These are phyloP conservation scores for Lepiota brunneoincarnata DNA, from an alignment of 768 basidiomycete genomes.

Conservation along the genomic window DNA sequence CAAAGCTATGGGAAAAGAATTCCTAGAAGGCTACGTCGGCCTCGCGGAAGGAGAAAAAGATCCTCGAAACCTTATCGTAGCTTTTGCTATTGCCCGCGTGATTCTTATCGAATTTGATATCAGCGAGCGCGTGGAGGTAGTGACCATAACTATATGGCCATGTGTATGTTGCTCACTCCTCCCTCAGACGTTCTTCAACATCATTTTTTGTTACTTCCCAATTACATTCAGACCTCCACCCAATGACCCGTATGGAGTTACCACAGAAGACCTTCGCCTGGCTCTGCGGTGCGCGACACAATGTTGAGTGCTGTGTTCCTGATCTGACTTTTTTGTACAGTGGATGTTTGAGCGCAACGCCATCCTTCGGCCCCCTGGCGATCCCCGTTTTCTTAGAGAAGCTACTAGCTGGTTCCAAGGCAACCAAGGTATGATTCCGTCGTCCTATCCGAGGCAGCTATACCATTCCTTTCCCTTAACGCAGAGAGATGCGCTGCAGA, in stretches of 20 bases:
- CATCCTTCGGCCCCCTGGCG: conserved; percentile 79
- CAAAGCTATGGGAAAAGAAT: conserved; percentile 67
- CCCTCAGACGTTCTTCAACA: conserved; percentile 81
- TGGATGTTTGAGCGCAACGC: conserved; percentile 72
- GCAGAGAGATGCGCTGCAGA: conserved; percentile 83
- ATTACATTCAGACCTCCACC: conserved; percentile 95
- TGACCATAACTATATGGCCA: conserved; percentile 15
- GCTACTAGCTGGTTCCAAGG: conserved; percentile 74
- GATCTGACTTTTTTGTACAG: conserved; percentile 30
- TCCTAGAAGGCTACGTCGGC: conserved; percentile 70
- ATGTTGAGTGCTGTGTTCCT: background rate
- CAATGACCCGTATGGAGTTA: conserved; percentile 91
- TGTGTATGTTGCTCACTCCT: background rate
- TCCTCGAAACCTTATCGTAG: conserved; percentile 87
- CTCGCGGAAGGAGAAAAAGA: conserved; percentile 98
- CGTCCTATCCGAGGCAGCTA: background rate
- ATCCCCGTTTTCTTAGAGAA: conserved; percentile 92
- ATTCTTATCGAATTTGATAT: conserved; percentile 89
- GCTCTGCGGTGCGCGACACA: conserved; percentile 54
- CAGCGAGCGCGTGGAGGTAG: conserved; percentile 70
- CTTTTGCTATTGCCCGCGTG: conserved; percentile 86
- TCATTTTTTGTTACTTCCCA: conserved; percentile 97
- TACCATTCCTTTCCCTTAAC: background rate
- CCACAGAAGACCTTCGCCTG: conserved; percentile 76
- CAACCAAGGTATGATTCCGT: conserved; percentile 65